Conservation (phyloP, 306 rosid species). For the Inga leiocalycina region DNA sequence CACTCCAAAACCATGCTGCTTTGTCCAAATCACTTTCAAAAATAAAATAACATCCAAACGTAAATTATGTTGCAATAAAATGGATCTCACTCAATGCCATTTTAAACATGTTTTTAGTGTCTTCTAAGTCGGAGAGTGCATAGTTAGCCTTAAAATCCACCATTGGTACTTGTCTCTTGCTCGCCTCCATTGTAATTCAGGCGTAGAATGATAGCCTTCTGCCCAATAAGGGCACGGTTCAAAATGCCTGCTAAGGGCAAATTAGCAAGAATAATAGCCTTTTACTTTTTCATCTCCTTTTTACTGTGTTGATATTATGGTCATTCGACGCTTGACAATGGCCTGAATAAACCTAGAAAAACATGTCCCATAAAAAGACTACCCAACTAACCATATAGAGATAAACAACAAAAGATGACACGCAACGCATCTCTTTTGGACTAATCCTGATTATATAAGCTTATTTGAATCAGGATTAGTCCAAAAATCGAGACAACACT, state of each 20-base stretch:
- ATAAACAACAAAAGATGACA: neutral
- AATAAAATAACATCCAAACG: no score
- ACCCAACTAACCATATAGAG: neutral
- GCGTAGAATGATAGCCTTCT: neutral
- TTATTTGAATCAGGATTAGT: no score
- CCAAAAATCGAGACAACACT: no score
- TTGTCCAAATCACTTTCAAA: neutral
- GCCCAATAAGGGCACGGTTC: no score
- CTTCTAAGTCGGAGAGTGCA: neutral
- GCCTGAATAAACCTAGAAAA: neutral
- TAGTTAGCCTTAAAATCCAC: neutral
- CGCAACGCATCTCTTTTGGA: neutral
- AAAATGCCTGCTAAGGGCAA: no score
- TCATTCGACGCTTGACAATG: neutral
- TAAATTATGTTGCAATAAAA: neutral
- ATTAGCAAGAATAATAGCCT: no score
- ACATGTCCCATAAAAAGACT: neutral
- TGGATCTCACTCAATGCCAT: neutral
- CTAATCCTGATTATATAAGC: neutral
- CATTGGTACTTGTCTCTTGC: neutral
- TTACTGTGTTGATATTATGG: neutral
- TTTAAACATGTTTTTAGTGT: neutral
- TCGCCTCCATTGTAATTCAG: neutral
- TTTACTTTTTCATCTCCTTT: neutral
- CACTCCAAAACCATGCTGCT: neutral